Base-by-base conservation (phyloP, 208 protist genomes). In the Leishmania mexicana region DNA sequence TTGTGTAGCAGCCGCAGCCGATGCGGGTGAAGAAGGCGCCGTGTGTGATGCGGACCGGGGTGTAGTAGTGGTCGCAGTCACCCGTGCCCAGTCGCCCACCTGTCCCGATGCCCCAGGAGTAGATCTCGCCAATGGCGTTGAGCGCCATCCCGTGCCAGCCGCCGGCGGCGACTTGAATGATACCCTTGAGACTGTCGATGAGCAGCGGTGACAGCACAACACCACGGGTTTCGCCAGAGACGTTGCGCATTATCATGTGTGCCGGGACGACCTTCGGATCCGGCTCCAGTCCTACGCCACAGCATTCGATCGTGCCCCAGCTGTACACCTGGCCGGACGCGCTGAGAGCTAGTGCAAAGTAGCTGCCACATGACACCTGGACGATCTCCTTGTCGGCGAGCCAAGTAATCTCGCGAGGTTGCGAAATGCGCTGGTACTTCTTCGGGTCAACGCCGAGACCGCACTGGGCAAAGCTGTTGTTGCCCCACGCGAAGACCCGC, bases 281-380 rank as follows among this genome's bases (percentile, higher is more conserved):
- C 24, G 91, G 92, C 68, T 93, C 79, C 45, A 91, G 71, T n/a
- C 92, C 94, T 35, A 93, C 72, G 19, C 94, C 94, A 78, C 92
- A 95, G 89, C 94, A 97, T 79, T 97, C 94, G 72, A 96, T 89
- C 40, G 67, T 85, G 68, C 94, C 94, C 94, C 94, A 97, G 73
- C 85, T 90, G 80, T 95, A 97, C 67, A 97, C 92, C 35, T 94
- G 84, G 13, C 92, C 93, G 8, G 81, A 88, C 64, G 76, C 86
- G 73, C 88, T 90, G 73, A 97, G 73, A 38, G 92, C 93, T 11
- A 97, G 84, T 7, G 87, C 89, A 78, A 96, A 96, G 87, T 90
- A 96, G 86, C 85, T 94, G 45, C 92, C 94, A 86, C 94, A 97
- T 3, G 88, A 81, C 49, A 97, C 86, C 85, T 96, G 92, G 54